A percentile compares a stretch with the other conserved stretches of the same genome.
phyloP scores from a whole-genome alignment of 768 basidiomycete genomes.

The Holtermanniella nyarrowii region DNA sequence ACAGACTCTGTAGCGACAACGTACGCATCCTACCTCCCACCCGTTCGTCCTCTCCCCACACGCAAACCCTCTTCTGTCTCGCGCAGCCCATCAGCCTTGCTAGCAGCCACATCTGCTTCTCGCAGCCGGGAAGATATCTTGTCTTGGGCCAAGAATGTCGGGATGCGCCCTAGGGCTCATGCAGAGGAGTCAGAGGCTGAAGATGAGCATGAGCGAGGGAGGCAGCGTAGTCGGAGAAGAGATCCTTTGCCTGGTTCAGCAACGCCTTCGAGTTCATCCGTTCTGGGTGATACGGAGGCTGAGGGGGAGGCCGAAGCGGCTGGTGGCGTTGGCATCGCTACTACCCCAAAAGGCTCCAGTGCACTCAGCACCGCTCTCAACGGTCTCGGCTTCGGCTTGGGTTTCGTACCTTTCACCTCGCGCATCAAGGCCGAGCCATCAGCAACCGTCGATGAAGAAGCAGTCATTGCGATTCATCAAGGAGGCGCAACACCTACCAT shows the following conservation, averaged over 20 bases:
- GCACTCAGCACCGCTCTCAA: slow-evolving; percentile 18
- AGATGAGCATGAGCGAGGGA: slow-evolving; percentile 4
- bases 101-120: slow-evolving; percentile 30
- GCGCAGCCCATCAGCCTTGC: slow-evolving; percentile 8
- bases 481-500: slow-evolving; percentile 28
- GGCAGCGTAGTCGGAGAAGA: slow-evolving; percentile 4
- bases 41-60: not conserved
- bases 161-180: slow-evolving; percentile 2
- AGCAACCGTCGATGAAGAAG: slow-evolving; percentile 12
- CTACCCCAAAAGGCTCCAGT: slow-evolving; percentile 27
- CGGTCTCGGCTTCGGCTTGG: slow-evolving; percentile 19
- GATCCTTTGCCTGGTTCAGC: slow-evolving; percentile 6
- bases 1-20: too few species aligned
- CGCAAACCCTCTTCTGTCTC: not conserved
- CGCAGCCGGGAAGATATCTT: slow-evolving; percentile 34
- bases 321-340: slow-evolving; percentile 6
- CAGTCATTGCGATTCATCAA: slow-evolving; percentile 2
- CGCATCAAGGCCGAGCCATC: slow-evolving; percentile 19
- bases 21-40: not conserved
- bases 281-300: slow-evolving; percentile 11
- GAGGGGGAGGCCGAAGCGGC: not conserved
- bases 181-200: slow-evolving; percentile 2
- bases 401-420: slow-evolving; percentile 16
- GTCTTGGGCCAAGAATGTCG: slow-evolving; percentile 27
- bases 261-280: slow-evolving; percentile 9